Percentiles rank a stretch among this genome's conserved stretches.
phyloP scores from a whole-genome alignment of 2,329 filamentous ascomycete genomes.

The Emergomyces pasteurianus region DNA sequence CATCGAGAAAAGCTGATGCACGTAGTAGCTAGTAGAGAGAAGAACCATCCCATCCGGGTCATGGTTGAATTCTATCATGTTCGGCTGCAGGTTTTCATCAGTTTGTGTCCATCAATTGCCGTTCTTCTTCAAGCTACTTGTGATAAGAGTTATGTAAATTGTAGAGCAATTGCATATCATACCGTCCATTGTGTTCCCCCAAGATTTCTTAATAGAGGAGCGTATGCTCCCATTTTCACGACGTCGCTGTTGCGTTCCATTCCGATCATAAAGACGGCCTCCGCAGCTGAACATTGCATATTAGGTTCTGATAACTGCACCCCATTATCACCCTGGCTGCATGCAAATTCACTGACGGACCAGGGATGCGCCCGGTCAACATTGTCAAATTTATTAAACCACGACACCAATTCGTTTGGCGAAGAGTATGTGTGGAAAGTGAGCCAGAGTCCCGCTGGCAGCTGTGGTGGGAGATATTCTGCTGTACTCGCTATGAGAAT shows the following conservation, averaged over 20 bases:
- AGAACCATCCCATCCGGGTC: conserved; percentile 18
- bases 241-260: conserved; percentile 28
- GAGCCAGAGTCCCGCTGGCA: conserved; percentile 27
- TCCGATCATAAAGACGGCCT: conserved; percentile 53
- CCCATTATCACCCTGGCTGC: conserved; percentile 6
- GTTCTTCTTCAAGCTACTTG: neutral
- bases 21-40: conserved; percentile 24
- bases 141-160: no score
- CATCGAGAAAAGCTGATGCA: conserved; percentile 25
- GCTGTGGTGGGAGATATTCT: conserved; percentile 20
- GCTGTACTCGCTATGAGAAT: conserved; percentile 41
- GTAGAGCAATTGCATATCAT: conserved; percentile 3
- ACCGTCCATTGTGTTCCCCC: conserved; percentile 24
- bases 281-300: conserved; percentile 44
- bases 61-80: conserved; percentile 22
- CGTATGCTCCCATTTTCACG: conserved; percentile 26
- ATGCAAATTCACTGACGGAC: conserved; percentile 22
- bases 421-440: conserved; percentile 43
- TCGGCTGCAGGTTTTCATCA: conserved; percentile 14
- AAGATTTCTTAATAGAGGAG: conserved; percentile 26
- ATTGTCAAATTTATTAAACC: conserved; percentile 46
- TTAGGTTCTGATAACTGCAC: conserved; percentile 11
- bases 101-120: neutral
- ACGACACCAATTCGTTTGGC: conserved; percentile 39
- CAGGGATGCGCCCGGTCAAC: conserved; percentile 23